These are phyloP conservation scores for Termitomyces sp. DNA, from an alignment of 768 basidiomycete species.

Conservation along the genomic window DNA sequence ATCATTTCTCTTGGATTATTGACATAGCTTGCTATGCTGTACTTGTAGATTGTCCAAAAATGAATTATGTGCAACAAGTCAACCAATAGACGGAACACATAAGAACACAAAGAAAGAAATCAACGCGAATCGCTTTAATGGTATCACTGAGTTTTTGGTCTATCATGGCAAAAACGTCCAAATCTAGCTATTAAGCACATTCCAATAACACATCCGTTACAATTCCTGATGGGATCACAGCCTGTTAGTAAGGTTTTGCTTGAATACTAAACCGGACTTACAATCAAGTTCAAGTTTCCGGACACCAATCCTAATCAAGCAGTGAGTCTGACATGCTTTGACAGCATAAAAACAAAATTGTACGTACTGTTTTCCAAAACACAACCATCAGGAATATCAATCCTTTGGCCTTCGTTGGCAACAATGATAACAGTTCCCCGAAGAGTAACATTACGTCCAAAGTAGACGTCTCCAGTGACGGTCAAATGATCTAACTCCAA, in stretches of 20 bases:
- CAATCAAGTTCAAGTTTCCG: conserved; percentile 82
- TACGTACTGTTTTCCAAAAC: conserved; percentile 63
- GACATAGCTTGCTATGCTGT: neutral
- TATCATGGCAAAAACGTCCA: conserved; percentile 11
- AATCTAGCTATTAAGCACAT: conserved; percentile 2
- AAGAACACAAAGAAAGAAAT: neutral
- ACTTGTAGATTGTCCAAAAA: neutral
- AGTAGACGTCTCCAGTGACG: conserved; percentile 86
- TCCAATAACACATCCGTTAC: conserved; percentile 12
- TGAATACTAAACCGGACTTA: conserved; percentile 18
- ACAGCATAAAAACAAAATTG: neutral
- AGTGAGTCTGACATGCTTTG: neutral
- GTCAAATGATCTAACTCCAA: conserved; percentile 93
- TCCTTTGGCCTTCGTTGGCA: conserved; percentile 76
- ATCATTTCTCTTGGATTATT: neutral
- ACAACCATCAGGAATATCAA: conserved; percentile 80
- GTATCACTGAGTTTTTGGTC: conserved; percentile 9
- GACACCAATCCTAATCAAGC: conserved; percentile 55
- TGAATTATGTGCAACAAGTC: conserved; percentile 1
- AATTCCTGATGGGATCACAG: conserved; percentile 19
- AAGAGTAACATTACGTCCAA: conserved; percentile 81
- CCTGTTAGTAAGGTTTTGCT: neutral
- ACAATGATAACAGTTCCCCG: conserved; percentile 88
- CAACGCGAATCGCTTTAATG: neutral
- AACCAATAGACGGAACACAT: conserved; percentile 3